A percentile compares a stretch with the other conserved stretches of the same genome.
Conservation (phyloP, 2,329 filamentous ascomycete species). For the Paraphoma chrysanthemicola region DNA sequence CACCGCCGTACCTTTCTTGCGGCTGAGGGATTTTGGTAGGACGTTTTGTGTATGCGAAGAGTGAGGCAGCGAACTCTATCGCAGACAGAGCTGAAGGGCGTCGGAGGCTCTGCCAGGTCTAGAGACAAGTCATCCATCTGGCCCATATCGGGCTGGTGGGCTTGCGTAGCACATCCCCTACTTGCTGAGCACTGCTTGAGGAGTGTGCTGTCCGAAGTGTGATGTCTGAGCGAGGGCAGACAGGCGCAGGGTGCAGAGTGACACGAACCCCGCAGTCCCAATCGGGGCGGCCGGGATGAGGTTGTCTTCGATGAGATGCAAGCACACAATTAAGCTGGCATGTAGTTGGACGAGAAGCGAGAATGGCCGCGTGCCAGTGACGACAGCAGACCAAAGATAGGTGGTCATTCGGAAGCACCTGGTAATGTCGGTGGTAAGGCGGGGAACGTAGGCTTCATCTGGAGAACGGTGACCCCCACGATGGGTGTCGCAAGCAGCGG, state of each 20-base stretch:
- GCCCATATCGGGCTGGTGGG: not conserved
- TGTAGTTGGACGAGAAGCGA: not conserved
- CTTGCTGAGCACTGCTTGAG: not conserved
- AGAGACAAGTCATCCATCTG: not conserved
- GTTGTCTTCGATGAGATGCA: not conserved
- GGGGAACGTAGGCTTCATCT: not conserved
- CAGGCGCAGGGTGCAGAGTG: slow-evolving; percentile 8
- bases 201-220: not conserved
- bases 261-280: slow-evolving; percentile 15
- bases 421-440: not conserved
- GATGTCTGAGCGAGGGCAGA: slow-evolving; percentile 7
- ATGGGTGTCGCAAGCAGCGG: slow-evolving; percentile 19
- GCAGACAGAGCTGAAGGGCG: not conserved
- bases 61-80: not conserved
- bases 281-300: not conserved
- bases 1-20: slow-evolving; percentile 23
- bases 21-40: not conserved
- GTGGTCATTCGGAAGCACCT: slow-evolving; percentile 2
- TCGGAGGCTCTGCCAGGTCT: not conserved
- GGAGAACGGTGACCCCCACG: slow-evolving; percentile 14
- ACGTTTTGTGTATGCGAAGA: not conserved
- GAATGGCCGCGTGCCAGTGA: slow-evolving; percentile 10
- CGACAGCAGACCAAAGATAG: slow-evolving; percentile 2
- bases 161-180: not conserved
- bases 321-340: slow-evolving; percentile 1